Conservation (phyloP, 495 filamentous ascomycete genomes). For the Penicillium cosmopolitanum region DNA sequence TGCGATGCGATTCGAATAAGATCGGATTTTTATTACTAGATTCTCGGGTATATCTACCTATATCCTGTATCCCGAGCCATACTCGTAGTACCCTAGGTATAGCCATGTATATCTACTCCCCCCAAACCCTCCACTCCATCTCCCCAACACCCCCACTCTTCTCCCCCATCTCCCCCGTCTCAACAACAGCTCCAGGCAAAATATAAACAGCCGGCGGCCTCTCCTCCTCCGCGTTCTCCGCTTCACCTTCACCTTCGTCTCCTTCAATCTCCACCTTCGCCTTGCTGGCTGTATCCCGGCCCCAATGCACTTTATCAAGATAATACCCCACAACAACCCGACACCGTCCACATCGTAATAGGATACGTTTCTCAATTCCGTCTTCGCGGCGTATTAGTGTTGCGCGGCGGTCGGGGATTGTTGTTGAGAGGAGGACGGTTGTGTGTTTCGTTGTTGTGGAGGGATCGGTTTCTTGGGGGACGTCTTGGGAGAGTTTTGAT, state of each 20-base stretch:
- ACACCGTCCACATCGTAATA: conserved; percentile 67
- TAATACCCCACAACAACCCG: conserved; percentile 66
- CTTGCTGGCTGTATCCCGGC: neutral
- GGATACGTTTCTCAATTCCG: conserved; percentile 72
- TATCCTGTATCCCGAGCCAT: too few relatives aligned
- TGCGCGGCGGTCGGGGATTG: conserved; percentile 49
- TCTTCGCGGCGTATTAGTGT: conserved; percentile 64
- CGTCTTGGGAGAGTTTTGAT: too few relatives aligned
- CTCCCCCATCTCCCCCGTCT: conserved; percentile 49
- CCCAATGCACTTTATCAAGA: conserved; percentile 44
- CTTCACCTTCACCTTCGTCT: too few relatives aligned
- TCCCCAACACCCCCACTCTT: conserved; percentile 27
- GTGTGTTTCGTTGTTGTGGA: conserved; percentile 39
- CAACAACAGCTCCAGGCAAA: conserved; percentile 56
- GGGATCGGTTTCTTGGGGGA: conserved; percentile 3
- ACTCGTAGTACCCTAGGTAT: too few relatives aligned
- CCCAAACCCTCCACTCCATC: conserved; percentile 39
- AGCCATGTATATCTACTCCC: conserved; percentile 1
- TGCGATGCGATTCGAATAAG: neutral
- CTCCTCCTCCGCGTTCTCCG: too few relatives aligned
- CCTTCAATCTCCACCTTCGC: neutral
- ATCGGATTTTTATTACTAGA: neutral
- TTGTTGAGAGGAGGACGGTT: conserved; percentile 54
- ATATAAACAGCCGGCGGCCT: conserved; percentile 60
- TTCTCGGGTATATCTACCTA: neutral